phyloP scores from a whole-genome alignment of 352 stramenopile genomes.

The Bremia lactucae region DNA sequence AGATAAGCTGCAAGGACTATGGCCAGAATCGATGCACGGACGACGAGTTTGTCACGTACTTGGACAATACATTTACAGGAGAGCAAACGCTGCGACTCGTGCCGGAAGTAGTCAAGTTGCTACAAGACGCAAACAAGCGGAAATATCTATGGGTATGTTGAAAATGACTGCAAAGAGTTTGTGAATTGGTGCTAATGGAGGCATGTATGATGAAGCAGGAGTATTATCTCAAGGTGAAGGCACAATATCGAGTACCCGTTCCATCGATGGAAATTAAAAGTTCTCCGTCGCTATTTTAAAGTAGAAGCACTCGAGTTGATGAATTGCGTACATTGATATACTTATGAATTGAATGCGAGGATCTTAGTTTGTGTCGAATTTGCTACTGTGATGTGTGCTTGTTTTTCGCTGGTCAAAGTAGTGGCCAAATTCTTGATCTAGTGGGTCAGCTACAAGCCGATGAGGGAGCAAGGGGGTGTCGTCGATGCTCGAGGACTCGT shows the following conservation, averaged over 20 bases:
- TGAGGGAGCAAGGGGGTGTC: conserved; percentile 24
- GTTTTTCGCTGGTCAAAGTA: conserved; percentile 17
- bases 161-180: not conserved
- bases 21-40: conserved; percentile 72
- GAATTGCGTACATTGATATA: too few relatives aligned
- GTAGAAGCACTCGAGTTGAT: too few relatives aligned
- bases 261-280: conserved; percentile 16
- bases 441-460: conserved; percentile 1
- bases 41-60: conserved; percentile 55
- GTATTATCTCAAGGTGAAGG: conserved; percentile 67
- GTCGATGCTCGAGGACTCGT: conserved; percentile 48
- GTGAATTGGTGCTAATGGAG: too few relatives aligned
- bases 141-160: conserved; percentile 72
- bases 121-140: conserved; percentile 75
- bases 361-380: too few relatives aligned
- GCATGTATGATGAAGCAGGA: conserved; percentile 27
- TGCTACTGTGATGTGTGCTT: conserved; percentile 8
- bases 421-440: too few relatives aligned
- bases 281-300: conserved; percentile 66
- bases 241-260: conserved; percentile 23
- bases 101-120: conserved; percentile 72
- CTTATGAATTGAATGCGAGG: too few relatives aligned
- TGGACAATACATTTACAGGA: conserved; percentile 57
- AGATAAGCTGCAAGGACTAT: conserved; percentile 79
- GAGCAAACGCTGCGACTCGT: conserved; percentile 67